phyloP scores from a whole-genome alignment of 2,329 filamentous ascomycete species.

The Cadophora gregata region DNA sequence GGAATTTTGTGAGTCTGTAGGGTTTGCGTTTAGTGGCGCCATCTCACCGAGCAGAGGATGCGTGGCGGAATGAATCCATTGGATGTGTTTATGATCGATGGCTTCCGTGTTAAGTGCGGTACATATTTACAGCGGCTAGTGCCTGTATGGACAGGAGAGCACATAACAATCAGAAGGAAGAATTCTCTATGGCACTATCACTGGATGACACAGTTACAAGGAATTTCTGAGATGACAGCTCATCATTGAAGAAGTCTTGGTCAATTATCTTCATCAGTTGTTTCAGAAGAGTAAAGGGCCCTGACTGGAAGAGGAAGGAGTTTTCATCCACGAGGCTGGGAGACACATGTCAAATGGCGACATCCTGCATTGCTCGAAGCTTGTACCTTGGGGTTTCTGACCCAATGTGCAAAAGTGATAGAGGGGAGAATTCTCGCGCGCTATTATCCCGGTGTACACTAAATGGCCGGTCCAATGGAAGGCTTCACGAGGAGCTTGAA shows the following conservation, averaged over 20 bases:
- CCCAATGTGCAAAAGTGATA: conserved; percentile 7
- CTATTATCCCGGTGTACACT: neutral
- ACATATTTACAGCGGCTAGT: neutral
- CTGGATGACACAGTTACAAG: neutral
- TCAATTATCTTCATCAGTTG: neutral
- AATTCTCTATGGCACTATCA: neutral
- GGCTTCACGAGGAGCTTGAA: neutral
- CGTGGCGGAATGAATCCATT: neutral
- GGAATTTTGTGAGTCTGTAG: neutral
- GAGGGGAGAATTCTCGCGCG: neutral
- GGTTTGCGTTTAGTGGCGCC: neutral
- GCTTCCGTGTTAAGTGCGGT: neutral
- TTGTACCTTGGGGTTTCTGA: neutral
- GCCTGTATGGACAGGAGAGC: neutral
- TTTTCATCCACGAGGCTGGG: neutral
- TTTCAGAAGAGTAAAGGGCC: neutral
- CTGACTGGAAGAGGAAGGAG: neutral
- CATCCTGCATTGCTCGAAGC: neutral
- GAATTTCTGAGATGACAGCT: neutral
- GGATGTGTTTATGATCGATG: neutral
- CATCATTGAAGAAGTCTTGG: neutral
- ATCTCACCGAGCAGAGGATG: neutral
- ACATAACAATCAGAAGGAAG: neutral
- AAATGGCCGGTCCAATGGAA: conserved; percentile 6
- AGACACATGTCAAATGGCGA: conserved; percentile 1